Base-by-base conservation (phyloP, 352 stramenopile species). In the Phytophthora crassamura region DNA sequence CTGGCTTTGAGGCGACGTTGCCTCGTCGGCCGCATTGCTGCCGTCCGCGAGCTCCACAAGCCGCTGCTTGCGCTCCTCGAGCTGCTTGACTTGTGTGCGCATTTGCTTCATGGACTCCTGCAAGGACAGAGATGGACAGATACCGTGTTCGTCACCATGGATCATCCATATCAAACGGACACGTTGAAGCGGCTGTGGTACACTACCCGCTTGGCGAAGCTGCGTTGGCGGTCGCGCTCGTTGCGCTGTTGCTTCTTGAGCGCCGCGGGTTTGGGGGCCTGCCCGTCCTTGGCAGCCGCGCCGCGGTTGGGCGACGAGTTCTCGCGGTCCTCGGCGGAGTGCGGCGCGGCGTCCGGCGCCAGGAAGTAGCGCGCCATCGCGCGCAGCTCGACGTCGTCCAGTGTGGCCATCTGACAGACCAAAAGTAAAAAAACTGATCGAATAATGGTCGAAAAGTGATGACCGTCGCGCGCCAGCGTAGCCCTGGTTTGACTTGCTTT, bases 31-130 rank as follows among this genome's bases (percentile, higher is more conserved):
- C 8, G 22, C 12, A n/a, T 35, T 57, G 54, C 47, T 55, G 43
- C 11, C 20, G 10, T 5, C 45, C 16, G 59, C 43, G 34, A 52
- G 65, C 35, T 74, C 53, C 15, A 90, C 59, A 8, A 82, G 63
- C 32, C 59, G 47, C 39, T 65, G 67, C 60, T 90, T 90, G 39
- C 68, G 63, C 10, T 49, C 42, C 55, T 90, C 77, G 20, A 90
- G 75, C 42, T 74, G 59, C 51, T 72, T 67, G 16, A 88, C 69
- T 30, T 78, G 39, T 33, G 60, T 49, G 11, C 69, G 72, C 81
- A 90, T 90, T 28, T 75, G 45, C 48, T 77, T 61, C 61, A 90
- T 83, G n/a, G 77, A 77, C 48, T 78, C 66, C 77, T 88, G 20
- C 8, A 15, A 30, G 4, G 22, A 15, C 40, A 47, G 6, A 18